Percentiles rank a stretch among this genome's conserved stretches.
Conservation (phyloP, 2,329 filamentous ascomycete genomes). For the Fusarium abutilonis region DNA sequence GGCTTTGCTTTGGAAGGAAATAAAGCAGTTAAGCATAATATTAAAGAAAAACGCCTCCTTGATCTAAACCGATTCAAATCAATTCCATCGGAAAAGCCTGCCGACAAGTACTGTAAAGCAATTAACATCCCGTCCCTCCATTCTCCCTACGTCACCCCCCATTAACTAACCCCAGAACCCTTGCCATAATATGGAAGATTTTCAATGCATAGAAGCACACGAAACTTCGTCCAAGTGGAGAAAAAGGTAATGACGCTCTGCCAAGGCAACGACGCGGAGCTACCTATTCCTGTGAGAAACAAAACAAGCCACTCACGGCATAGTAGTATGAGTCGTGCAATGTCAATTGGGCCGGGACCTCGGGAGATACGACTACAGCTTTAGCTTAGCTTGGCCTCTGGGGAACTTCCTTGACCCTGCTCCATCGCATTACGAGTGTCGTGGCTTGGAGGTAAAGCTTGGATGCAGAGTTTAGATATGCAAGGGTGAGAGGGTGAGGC, state of each 20-base stretch:
- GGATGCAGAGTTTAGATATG: not conserved
- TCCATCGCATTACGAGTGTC: slow-evolving; percentile 30
- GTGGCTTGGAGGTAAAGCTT: slow-evolving; percentile 21
- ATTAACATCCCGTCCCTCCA: slow-evolving; percentile 1
- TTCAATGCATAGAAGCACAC: slow-evolving; percentile 12
- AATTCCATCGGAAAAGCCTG: not conserved
- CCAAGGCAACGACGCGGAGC: too few species aligned
- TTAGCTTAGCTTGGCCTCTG: too few species aligned
- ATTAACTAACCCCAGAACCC: slow-evolving; percentile 4
- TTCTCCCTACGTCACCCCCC: not conserved
- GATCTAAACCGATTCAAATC: too few species aligned
- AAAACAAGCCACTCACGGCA: slow-evolving; percentile 4
- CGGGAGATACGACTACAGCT: not conserved
- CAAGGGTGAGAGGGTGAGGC: slow-evolving; percentile 11
- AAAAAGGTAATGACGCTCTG: slow-evolving; percentile 23
- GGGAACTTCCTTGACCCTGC: slow-evolving; percentile 5
- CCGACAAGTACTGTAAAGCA: not conserved
- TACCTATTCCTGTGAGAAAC: slow-evolving; percentile 1
- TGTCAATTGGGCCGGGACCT: slow-evolving; percentile 16
- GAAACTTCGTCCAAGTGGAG: slow-evolving; percentile 21
- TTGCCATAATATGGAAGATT: not conserved
- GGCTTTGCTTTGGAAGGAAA: too few species aligned
- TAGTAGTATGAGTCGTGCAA: slow-evolving; percentile 17
- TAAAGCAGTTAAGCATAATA: slow-evolving; percentile 30
- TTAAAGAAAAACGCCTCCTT: too few species aligned